Conservation (phyloP, 1,284 basidiomycete genomes). For the Thecaphora thlaspeos region DNA sequence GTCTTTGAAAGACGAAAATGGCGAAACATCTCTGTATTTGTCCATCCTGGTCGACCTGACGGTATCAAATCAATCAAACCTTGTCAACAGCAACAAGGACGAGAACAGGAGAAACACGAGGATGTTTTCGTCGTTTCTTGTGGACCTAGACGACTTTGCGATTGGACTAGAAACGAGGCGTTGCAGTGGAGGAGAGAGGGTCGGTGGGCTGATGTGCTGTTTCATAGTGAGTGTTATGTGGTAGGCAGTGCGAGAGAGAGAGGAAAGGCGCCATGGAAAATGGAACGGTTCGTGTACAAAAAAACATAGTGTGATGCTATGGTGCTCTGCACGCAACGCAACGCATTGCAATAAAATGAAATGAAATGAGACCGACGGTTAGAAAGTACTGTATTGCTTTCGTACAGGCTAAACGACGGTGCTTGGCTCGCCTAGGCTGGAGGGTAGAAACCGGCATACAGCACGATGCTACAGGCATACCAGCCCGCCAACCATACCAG, state of each 20-base stretch:
- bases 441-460: conserved; percentile 84
- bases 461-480: conserved; percentile 70
- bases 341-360: too few relatives aligned
- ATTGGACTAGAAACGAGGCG: not conserved
- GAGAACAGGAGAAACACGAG: not conserved
- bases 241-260: too few relatives aligned
- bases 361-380: too few relatives aligned
- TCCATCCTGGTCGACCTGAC: not conserved
- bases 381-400: too few relatives aligned
- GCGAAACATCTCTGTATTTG: too few relatives aligned
- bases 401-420: too few relatives aligned
- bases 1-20: too few relatives aligned
- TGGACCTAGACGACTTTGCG: not conserved
- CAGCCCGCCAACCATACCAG: conserved; percentile 74
- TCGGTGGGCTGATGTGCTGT: not conserved
- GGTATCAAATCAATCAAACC: not conserved
- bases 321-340: too few relatives aligned
- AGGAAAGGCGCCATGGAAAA: too few relatives aligned
- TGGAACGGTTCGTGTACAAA: too few relatives aligned
- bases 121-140: not conserved
- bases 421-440: conserved; percentile 72
- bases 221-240: too few relatives aligned
- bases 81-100: not conserved
- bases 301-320: too few relatives aligned
- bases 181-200: not conserved